Evolutionary conservation across 805 yeast species (phyloP).

Genomic region (Schizosaccharomyces cryophilus): DNA sequence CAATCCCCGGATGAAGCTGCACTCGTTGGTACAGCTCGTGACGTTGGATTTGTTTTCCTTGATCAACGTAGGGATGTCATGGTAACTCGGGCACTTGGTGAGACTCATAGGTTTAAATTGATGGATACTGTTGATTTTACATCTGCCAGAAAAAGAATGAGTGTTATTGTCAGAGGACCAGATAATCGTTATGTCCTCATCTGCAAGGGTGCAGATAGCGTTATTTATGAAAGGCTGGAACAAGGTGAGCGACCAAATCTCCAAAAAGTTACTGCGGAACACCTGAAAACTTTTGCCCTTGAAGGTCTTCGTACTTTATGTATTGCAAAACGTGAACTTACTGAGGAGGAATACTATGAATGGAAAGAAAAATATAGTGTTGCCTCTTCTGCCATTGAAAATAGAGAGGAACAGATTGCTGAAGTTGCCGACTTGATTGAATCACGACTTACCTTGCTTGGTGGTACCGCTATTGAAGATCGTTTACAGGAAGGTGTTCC

Average conservation of each 20-base stretch:
- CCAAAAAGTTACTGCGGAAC: slow-evolving; percentile 31
- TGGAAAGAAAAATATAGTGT: slow-evolving; percentile 34
- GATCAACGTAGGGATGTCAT: slow-evolving; percentile 29
- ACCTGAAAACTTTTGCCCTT: slow-evolving; percentile 43
- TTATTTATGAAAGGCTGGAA: slow-evolving; percentile 27
- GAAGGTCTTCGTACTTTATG: slow-evolving; percentile 63
- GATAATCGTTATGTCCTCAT: slow-evolving; percentile 22
- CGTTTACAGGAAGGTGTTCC: slow-evolving; percentile 60
- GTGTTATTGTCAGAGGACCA: slow-evolving; percentile 27
- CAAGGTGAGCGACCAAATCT: slow-evolving; percentile 20
- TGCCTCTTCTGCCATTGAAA: slow-evolving; percentile 31
- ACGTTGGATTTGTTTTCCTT: slow-evolving; percentile 38
- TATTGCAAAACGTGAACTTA: slow-evolving; percentile 32
- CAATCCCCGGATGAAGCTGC: slow-evolving; percentile 74
- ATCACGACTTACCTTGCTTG: slow-evolving; percentile 28
- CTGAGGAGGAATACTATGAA: slow-evolving; percentile 20
- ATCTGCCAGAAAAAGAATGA: slow-evolving; percentile 57
- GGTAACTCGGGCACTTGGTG: slow-evolving; percentile 22
- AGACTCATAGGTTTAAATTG: slow-evolving; percentile 21
- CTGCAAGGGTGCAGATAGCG: slow-evolving; percentile 57
- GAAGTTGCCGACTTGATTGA: slow-evolving; percentile 35
- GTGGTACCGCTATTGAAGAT: slow-evolving; percentile 69
- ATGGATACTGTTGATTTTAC: slow-evolving; percentile 38
- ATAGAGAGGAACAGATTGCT: slow-evolving; percentile 35
- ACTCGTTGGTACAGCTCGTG: slow-evolving; percentile 50